Conservation (phyloP, 1,139 yeast species). For the Yamadazyma diospyri region DNA sequence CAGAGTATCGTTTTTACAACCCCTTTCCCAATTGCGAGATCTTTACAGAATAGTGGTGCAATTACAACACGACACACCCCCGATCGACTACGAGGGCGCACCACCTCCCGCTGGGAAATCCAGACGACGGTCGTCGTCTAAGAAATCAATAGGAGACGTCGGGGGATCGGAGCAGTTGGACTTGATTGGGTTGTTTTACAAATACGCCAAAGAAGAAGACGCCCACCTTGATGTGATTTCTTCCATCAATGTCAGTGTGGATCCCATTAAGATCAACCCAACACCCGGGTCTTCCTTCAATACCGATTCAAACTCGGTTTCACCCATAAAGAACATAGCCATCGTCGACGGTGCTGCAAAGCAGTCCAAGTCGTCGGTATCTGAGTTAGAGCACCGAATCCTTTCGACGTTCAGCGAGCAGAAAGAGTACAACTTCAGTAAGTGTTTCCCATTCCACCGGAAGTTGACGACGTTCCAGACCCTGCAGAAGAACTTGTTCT, state of each 20-base stretch:
- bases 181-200: slow-evolving; percentile 36
- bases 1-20: slow-evolving; percentile 33
- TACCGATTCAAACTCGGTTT: slow-evolving; percentile 13
- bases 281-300: slow-evolving; percentile 1
- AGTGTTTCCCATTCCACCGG: slow-evolving; percentile 81
- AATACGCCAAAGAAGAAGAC: slow-evolving; percentile 40
- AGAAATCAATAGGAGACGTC: slow-evolving; percentile 19
- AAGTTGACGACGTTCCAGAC: slow-evolving; percentile 63
- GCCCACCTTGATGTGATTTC: slow-evolving; percentile 6
- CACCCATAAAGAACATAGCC: slow-evolving; percentile 14
- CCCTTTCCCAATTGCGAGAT: slow-evolving; percentile 50
- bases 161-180: slow-evolving; percentile 27
- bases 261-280: slow-evolving; percentile 16
- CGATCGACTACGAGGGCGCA: neutral
- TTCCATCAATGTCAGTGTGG: slow-evolving; percentile 5
- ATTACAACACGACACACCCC: slow-evolving; percentile 3
- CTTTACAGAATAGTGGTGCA: slow-evolving; percentile 35
- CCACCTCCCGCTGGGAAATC: slow-evolving; percentile 6
- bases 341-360: slow-evolving; percentile 3
- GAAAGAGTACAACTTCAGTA: slow-evolving; percentile 65
- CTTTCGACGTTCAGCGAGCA: slow-evolving; percentile 32
- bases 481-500: slow-evolving; percentile 50
- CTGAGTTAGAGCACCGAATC: slow-evolving; percentile 20
- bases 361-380: slow-evolving; percentile 8
- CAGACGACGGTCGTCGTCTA: slow-evolving; percentile 23